Evolutionary conservation across 2,329 filamentous ascomycete species (phyloP).

Genomic region (Colletotrichum sp.): DNA sequence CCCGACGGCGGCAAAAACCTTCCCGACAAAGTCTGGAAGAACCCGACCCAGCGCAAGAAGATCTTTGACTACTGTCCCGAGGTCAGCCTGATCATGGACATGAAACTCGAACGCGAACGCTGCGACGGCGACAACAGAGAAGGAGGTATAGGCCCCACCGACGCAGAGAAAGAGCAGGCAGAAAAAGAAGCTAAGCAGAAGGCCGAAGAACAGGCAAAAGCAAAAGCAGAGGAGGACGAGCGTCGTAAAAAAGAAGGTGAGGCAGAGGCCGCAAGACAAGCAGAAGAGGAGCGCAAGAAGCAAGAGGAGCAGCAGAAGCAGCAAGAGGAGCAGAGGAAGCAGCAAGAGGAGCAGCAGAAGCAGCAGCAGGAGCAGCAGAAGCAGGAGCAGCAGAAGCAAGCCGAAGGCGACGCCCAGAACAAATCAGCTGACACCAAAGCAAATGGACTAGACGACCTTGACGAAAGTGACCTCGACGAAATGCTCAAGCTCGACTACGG

Average conservation of each 20-base stretch:
- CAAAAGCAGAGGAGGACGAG: background rate
- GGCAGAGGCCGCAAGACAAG: background rate
- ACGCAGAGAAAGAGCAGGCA: slow-evolving; percentile 11
- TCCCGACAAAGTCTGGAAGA: slow-evolving; percentile 51
- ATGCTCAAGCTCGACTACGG: background rate
- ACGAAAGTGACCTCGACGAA: background rate
- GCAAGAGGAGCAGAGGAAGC: background rate
- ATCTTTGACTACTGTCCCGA: slow-evolving; percentile 64
- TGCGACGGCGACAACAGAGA: slow-evolving; percentile 42
- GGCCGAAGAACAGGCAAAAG: slow-evolving; percentile 1
- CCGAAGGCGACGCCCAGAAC: background rate
- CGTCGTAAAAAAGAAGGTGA: slow-evolving; percentile 3
- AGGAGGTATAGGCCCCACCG: slow-evolving; percentile 25
- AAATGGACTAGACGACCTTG: background rate
- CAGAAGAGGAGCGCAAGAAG: background rate
- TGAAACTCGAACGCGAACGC: slow-evolving; percentile 58
- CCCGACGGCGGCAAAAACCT: slow-evolving; percentile 47
- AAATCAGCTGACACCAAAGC: background rate
- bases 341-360: background rate
- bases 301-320: background rate
- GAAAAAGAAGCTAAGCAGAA: slow-evolving; percentile 18
- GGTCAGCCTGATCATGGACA: slow-evolving; percentile 58
- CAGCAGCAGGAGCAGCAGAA: background rate
- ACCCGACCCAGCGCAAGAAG: slow-evolving; percentile 44
- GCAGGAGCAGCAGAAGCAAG: background rate